These are phyloP conservation scores for Cephalotrichum gorgonifer DNA, from an alignment of 2,329 filamentous ascomycete species.

Conservation along the genomic window DNA sequence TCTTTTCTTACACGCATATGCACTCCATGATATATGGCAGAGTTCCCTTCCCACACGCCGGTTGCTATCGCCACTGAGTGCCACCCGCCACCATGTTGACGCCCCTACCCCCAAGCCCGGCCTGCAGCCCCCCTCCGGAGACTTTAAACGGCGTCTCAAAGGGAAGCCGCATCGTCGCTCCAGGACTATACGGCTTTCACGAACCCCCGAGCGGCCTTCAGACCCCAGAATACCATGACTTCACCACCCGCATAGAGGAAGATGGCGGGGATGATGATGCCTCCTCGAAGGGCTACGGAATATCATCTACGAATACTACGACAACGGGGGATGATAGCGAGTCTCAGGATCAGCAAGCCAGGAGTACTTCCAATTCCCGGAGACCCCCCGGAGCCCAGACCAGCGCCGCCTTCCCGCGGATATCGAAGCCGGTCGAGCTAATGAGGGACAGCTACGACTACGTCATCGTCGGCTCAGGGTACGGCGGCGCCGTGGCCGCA, in stretches of 20 bases:
- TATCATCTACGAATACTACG: too few relatives aligned
- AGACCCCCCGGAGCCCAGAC: too few relatives aligned
- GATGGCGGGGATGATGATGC: background rate
- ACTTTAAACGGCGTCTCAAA: too few relatives aligned
- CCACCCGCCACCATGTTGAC: background rate
- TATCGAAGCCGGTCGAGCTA: constrained; percentile 46
- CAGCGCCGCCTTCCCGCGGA: constrained; percentile 37
- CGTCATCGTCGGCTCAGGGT: constrained; percentile 59
- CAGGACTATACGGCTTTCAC: background rate
- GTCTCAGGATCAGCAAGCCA: too few relatives aligned
- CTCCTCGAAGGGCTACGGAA: background rate
- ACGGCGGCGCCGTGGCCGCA: constrained; percentile 57
- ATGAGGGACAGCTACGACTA: constrained; percentile 51
- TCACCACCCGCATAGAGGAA: background rate
- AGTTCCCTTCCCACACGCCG: background rate
- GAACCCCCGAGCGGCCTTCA: background rate
- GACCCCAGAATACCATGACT: background rate
- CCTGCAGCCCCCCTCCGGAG: background rate
- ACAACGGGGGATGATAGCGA: too few relatives aligned
- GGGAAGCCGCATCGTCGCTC: too few relatives aligned
- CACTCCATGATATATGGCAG: too few relatives aligned
- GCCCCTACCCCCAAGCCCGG: background rate
- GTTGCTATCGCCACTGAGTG: background rate
- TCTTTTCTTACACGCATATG: too few relatives aligned
- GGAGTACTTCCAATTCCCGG: too few relatives aligned